Evolutionary conservation across 1,139 yeast genomes (phyloP), one percentile per base, ranked within the genome.

Genomic region (Sporopachydermia cereana): DNA sequence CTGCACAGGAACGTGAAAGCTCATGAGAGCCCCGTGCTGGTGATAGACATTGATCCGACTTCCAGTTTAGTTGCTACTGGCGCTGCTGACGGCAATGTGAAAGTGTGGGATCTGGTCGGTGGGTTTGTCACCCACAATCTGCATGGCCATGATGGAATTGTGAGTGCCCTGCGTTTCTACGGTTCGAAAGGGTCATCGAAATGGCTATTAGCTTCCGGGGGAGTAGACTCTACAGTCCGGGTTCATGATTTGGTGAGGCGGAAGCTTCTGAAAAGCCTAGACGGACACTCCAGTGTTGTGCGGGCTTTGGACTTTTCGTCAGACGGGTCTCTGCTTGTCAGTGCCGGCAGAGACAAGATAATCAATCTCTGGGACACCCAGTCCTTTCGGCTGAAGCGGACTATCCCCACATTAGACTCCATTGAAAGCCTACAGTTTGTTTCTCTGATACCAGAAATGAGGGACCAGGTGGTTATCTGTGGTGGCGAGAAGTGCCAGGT

Each of bases 111-210:
- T 61, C 73, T 91, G 42, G 89, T 78, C 52, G 89, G 89, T 30
- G 93, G 94, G 1, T 86, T 74, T 53, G 76, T 83, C 2, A 91
- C 98, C 0, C 98, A 91, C 63, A 80, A 86, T 17, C 73, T 91
- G 50, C 82, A 85, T 59, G 97, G 98, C 0, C 99, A 93, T 61
- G 95, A 95, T 20, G 81, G 94, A n/a, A 84, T 95, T 3, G 73
- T 91, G 41, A 83, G 95, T 48, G 77, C 94, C 2, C 63, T 91
- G 47, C 65, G 69, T 29, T 86, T 91, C 60, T 71, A 74, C 59
- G 95, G 95, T 21, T 82, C 79, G 47, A 67, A 77, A 3, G 80
- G 84, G 52, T 70, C 82, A 2, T 66, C 74, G 12, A 71, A 76
- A 47, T 91, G 97, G 97, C 71, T 71, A 55, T 69, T 91, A 49